Percentiles rank a stretch among this genome's conserved stretches.
Conservation (phyloP, 2,329 filamentous ascomycete species). For the Colletotrichum sp. region DNA sequence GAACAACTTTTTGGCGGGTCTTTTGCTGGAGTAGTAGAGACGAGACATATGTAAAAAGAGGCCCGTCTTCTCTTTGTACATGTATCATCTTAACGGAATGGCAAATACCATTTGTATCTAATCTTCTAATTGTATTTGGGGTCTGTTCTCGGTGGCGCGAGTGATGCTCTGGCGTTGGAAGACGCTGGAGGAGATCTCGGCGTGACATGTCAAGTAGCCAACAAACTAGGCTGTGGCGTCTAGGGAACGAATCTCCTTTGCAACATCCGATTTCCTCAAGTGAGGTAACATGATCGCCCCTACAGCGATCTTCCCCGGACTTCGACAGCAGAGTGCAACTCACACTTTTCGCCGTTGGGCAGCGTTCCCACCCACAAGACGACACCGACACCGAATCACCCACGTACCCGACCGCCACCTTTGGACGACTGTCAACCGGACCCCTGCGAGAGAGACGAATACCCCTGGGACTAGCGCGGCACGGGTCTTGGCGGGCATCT, state of each 20-base stretch:
- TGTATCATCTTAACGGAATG: constrained; percentile 27
- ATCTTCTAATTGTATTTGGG: constrained; percentile 51
- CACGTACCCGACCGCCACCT: not conserved
- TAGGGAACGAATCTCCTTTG: not conserved
- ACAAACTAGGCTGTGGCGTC: not conserved
- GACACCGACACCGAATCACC: not conserved
- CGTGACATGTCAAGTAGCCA: not conserved
- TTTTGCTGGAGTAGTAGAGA: constrained; percentile 23
- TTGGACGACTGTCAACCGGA: not conserved
- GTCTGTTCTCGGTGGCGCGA: not conserved
- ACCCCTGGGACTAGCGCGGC: not conserved
- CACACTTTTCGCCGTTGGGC: not conserved
- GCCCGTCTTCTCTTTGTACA: constrained; percentile 21
- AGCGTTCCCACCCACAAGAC: not conserved
- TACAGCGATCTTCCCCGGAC: constrained; percentile 3
- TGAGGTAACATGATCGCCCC: constrained; percentile 2
- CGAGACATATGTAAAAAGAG: constrained; percentile 35
- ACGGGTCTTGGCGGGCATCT: not conserved
- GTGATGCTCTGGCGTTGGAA: not conserved
- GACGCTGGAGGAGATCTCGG: not conserved
- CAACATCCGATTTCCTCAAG: not conserved
- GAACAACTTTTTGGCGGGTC: constrained; percentile 34
- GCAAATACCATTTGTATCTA: constrained; percentile 43
- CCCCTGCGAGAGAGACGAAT: not conserved
- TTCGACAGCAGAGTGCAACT: not conserved